These are phyloP conservation scores for Lantana camara DNA, from an alignment of 257 asterid species.

Conservation along the genomic window DNA sequence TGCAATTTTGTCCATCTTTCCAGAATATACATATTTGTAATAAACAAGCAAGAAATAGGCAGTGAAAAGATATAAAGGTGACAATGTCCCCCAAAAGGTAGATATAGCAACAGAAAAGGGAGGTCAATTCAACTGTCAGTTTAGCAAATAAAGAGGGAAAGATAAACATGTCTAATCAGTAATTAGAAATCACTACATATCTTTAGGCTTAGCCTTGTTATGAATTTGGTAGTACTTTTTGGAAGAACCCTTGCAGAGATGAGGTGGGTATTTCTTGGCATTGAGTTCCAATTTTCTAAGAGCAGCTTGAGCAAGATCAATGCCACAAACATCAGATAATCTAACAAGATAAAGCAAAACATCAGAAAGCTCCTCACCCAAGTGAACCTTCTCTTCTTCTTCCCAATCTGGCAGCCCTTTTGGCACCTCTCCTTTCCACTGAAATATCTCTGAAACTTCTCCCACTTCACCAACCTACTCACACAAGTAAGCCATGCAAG, in stretches of 20 bases:
- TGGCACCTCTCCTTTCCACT: constrained; percentile 68
- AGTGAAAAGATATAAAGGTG: neutral
- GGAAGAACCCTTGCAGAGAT: constrained; percentile 47
- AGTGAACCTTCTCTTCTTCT: constrained; percentile 50
- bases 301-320: constrained; percentile 61
- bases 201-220: neutral
- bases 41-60: too few relatives aligned
- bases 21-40: too few relatives aligned
- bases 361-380: constrained; percentile 71
- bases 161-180: too few relatives aligned
- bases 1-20: too few relatives aligned
- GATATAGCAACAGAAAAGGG: neutral
- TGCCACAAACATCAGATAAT: constrained; percentile 59
- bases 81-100: neutral
- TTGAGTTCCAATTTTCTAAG: constrained; percentile 53
- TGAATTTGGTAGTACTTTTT: constrained; percentile 23
- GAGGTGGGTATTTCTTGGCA: constrained; percentile 55
- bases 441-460: constrained; percentile 61
- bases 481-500: neutral
- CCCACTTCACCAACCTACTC: constrained; percentile 66
- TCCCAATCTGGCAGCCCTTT: constrained; percentile 56
- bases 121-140: too few relatives aligned
- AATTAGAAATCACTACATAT: neutral
- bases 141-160: too few relatives aligned
- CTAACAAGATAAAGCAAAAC: constrained; percentile 57